Evolutionary conservation across 192 early-diverging fungal species (phyloP).

Genomic region (Backusella westeae): DNA sequence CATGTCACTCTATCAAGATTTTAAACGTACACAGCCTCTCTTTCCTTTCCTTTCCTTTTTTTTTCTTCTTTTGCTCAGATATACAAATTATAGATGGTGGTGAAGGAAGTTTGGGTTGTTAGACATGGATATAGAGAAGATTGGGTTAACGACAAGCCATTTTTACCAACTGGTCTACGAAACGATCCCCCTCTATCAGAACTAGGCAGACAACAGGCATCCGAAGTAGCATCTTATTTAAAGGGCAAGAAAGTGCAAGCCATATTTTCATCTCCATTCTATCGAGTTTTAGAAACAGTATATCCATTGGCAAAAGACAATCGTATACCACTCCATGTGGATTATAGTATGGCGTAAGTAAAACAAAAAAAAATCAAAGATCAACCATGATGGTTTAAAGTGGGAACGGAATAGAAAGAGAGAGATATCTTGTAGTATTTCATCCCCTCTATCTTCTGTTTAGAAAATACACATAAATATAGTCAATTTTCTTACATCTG

Average conservation of each 20-base stretch:
- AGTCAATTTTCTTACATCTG: background rate
- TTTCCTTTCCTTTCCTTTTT: background rate
- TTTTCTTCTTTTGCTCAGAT: background rate
- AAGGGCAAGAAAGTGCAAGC: constrained; percentile 18
- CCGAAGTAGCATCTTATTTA: constrained; percentile 19
- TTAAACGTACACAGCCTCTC: background rate
- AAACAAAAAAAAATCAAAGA: background rate
- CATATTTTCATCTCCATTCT: constrained; percentile 36
- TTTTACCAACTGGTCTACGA: constrained; percentile 23
- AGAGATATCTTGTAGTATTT: background rate
- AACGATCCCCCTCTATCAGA: constrained; percentile 20
- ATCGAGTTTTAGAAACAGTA: constrained; percentile 25
- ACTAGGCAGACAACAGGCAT: constrained; percentile 21
- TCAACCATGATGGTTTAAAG: no score
- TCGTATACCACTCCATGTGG: constrained; percentile 16
- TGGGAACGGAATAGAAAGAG: background rate
- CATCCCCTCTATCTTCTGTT: background rate
- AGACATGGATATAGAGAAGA: constrained; percentile 35
- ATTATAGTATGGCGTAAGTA: constrained; percentile 28
- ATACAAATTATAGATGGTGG: constrained; percentile 13
- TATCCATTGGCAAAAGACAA: constrained; percentile 16
- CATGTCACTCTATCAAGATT: background rate
- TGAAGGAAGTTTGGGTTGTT: constrained; percentile 27
- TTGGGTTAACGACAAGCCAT: constrained; percentile 21
- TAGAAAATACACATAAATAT: background rate